Evolutionary conservation across 495 filamentous ascomycete genomes (phyloP).

Genomic region (Aspergillus ostianus): DNA sequence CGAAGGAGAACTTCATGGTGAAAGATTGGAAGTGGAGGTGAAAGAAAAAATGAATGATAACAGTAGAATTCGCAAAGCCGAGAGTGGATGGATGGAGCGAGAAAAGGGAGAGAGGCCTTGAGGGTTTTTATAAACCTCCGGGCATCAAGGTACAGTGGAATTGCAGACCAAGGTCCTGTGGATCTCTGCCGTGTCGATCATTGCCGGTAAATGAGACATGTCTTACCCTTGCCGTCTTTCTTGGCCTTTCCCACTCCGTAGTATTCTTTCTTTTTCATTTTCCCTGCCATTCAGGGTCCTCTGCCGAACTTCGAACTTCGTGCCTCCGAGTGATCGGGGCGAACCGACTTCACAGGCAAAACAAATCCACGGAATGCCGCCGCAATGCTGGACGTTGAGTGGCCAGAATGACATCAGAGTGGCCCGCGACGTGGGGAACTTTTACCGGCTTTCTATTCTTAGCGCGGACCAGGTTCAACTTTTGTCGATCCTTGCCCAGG

Average conservation of each 20-base stretch:
- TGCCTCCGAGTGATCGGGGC: background rate
- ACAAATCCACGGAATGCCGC: background rate
- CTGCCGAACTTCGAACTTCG: no score
- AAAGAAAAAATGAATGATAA: background rate
- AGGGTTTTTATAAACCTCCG: background rate
- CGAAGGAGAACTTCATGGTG: conserved; percentile 35
- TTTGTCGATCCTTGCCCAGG: background rate
- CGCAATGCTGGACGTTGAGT: background rate
- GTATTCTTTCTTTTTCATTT: background rate
- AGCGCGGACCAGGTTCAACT: background rate
- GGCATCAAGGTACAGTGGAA: no score
- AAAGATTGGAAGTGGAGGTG: conserved; percentile 16
- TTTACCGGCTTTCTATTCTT: background rate
- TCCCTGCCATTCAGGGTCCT: background rate
- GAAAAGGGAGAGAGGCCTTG: background rate
- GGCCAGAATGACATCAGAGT: background rate
- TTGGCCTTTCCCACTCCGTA: no score
- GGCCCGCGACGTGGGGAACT: no score
- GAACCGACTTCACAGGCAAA: background rate
- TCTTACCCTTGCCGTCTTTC: background rate
- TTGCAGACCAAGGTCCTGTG: background rate
- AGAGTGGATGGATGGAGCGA: background rate
- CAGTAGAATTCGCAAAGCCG: background rate
- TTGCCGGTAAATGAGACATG: background rate
- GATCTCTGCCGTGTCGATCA: background rate